These are phyloP conservation scores for Tulasnella sp. DNA, from an alignment of 768 basidiomycete species.

Conservation along the genomic window DNA sequence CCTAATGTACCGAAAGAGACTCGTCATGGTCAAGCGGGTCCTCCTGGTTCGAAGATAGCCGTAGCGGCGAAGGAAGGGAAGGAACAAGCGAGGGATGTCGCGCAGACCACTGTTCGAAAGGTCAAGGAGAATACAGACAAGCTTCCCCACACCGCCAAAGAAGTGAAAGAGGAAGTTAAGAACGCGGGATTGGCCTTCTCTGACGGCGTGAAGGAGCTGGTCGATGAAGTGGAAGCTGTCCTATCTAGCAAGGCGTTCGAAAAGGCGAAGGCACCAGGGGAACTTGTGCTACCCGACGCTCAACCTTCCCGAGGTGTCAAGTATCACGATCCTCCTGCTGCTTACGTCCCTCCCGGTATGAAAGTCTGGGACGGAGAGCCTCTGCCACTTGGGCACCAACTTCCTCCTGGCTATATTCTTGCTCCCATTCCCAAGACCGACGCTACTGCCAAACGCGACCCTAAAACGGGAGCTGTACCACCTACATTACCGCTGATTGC, in stretches of 20 bases:
- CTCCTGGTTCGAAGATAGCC: constrained; percentile 10
- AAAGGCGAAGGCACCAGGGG: constrained; percentile 18
- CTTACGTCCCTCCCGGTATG: constrained; percentile 21
- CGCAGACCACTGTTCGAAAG: constrained; percentile 11
- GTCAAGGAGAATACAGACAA: constrained; percentile 29
- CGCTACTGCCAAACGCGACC: constrained; percentile 21
- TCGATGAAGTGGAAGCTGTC: constrained; percentile 11
- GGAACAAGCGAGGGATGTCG: constrained; percentile 21
- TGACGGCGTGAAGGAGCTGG: constrained; percentile 18
- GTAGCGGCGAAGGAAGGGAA: constrained; percentile 24
- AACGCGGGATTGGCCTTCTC: constrained; percentile 12
- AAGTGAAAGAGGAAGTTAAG: constrained; percentile 30
- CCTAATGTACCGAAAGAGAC: background rate
- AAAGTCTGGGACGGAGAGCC: constrained; percentile 47
- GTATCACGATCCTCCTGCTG: constrained; percentile 23
- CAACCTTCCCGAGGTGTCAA: constrained; percentile 1
- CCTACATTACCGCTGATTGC: constrained; percentile 63
- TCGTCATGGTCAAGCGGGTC: background rate
- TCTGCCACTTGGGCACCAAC: constrained; percentile 89
- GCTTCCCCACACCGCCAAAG: constrained; percentile 32
- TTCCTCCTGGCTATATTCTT: constrained; percentile 75
- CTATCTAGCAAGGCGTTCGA: constrained; percentile 19
- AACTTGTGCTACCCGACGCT: constrained; percentile 15
- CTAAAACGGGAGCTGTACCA: constrained; percentile 18
- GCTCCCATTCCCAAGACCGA: constrained; percentile 41